Evolutionary conservation across 139 green algal species (phyloP).

Genomic region (Desmodesmus armatus): DNA sequence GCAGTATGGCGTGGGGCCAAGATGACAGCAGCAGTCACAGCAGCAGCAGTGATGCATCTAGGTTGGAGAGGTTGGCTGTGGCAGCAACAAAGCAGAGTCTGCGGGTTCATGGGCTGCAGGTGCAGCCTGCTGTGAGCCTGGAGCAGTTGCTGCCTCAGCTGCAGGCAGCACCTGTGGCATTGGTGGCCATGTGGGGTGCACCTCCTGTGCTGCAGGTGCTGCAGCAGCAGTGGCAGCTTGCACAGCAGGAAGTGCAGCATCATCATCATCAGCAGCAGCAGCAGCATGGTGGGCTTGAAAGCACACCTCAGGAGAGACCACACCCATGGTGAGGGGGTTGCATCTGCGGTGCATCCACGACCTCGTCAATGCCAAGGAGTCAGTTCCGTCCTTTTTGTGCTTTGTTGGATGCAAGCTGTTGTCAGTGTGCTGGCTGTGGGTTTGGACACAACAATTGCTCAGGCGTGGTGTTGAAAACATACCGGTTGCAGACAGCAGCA

Average conservation of each 20-base stretch:
- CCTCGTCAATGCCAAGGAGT: neutral
- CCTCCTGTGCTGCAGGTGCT: slow-evolving; percentile 50
- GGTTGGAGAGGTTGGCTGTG: slow-evolving; percentile 81
- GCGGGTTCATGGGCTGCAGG: slow-evolving; percentile 65
- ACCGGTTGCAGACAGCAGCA: too few species aligned
- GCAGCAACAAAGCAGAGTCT: slow-evolving; percentile 91
- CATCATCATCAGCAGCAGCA: neutral
- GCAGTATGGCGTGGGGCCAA: too few species aligned
- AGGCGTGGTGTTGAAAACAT: too few species aligned
- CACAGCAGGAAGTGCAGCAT: slow-evolving; percentile 3
- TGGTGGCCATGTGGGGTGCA: slow-evolving; percentile 67
- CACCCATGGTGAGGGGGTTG: neutral
- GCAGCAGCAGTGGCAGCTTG: neutral
- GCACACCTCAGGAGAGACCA: too few species aligned
- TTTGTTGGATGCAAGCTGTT: too few species aligned
- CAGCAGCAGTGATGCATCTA: slow-evolving; percentile 20
- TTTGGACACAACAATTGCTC: too few species aligned
- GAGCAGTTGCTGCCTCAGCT: slow-evolving; percentile 31
- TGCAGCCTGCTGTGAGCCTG: slow-evolving; percentile 57
- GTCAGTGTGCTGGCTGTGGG: too few species aligned
- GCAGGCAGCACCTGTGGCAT: slow-evolving; percentile 25
- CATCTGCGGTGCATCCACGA: neutral
- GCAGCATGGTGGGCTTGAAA: neutral
- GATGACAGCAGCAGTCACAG: neutral
- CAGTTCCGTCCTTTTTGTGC: neutral